phyloP scores from a whole-genome alignment of 352 stramenopile genomes.

The Phytopythium montanum region DNA sequence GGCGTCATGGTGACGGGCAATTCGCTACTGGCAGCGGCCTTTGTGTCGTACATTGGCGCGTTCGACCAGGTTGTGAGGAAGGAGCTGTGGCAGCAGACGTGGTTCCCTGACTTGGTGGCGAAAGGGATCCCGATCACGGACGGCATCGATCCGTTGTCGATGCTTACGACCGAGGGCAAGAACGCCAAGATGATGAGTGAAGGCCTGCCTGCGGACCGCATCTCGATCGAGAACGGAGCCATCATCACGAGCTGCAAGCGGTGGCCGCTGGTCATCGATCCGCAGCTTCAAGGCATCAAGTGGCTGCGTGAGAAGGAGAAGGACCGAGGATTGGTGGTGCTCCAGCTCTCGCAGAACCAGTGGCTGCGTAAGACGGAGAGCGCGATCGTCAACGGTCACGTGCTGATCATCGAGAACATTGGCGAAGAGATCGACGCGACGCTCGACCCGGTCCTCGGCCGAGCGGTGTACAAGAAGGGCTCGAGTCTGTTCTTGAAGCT shows the following conservation, averaged over 20 bases:
- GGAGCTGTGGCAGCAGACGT: conserved; percentile 76
- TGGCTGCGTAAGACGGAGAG: conserved; percentile 94
- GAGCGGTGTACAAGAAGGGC: conserved; percentile 96
- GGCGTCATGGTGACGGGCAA: conserved; percentile 96
- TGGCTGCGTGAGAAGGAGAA: conserved; percentile 97
- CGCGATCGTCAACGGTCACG: conserved; percentile 94
- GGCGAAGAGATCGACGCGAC: conserved; percentile 96
- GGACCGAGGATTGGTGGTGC: conserved; percentile 86
- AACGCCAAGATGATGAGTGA: conserved; percentile 98
- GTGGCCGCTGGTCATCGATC: conserved; percentile 97
- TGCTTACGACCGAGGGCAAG: conserved; percentile 96
- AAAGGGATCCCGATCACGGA: conserved; percentile 94
- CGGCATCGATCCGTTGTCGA: conserved; percentile 92
- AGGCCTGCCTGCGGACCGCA: conserved; percentile 95
- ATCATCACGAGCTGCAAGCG: conserved; percentile 97
- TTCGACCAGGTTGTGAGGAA: conserved; percentile 94
- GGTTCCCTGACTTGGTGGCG: conserved; percentile 87
- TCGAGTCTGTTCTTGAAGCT: conserved; percentile 93
- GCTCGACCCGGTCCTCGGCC: conserved; percentile 94
- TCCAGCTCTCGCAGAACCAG: conserved; percentile 96
- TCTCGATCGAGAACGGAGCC: conserved; percentile 97
- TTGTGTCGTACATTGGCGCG: conserved; percentile 97
- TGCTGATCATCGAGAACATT: conserved; percentile 98
- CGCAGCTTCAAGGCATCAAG: conserved; percentile 98
- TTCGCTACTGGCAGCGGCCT: conserved; percentile 95